Base-by-base conservation (phyloP, 257 asterid species). In the Solanum stenotomum region DNA sequence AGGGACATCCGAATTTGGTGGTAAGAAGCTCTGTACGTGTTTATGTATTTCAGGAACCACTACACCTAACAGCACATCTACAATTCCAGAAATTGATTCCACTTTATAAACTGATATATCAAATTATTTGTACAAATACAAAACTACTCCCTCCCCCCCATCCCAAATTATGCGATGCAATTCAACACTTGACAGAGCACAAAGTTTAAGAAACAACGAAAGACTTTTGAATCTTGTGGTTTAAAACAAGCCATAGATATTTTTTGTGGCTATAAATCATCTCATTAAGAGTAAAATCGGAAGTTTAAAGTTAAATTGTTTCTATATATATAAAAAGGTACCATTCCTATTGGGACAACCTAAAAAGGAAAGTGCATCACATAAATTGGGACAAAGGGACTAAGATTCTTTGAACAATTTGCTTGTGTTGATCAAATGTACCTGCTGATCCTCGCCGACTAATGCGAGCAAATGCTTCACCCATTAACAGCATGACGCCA, bases 371-470 rank as follows among this genome's bases (percentile, higher is more conserved):
- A 75, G 52, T 37, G 83, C 52, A 37, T 75, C 83, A 75, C 18
- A 37, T 10, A 37, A 37, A 22, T 75, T 35, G 83, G 81, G 83
- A 35, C 83, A 75, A 75, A 2, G 31, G 83, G 52, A 75, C n/a
- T 85, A 44, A 87, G 87, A 70, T 85, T 52, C 84, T 46, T 40
- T 11, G 49, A 88, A 70, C 78, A 87, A 87, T 85, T 44, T 44
- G 67, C 83, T 59, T 88, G 78, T 70, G 87, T 86, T 87, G 23
- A 86, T 23, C 86, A 40, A 76, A 88, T 46, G 88, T 92, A 97
- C 99, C 99, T 56, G 96, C 90, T 87, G 97, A 95, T 68, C 99
- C 99, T 90, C 99, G 94, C 52, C 99, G 96, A 92, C 96, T 92
- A 87, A 97, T 93, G 88, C 97, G 98, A 63, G 96, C 88, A 94